Evolutionary conservation across 2,329 filamentous ascomycete species (phyloP), one percentile per base, ranked within the genome.

Genomic region (Ceratocystis variospora): DNA sequence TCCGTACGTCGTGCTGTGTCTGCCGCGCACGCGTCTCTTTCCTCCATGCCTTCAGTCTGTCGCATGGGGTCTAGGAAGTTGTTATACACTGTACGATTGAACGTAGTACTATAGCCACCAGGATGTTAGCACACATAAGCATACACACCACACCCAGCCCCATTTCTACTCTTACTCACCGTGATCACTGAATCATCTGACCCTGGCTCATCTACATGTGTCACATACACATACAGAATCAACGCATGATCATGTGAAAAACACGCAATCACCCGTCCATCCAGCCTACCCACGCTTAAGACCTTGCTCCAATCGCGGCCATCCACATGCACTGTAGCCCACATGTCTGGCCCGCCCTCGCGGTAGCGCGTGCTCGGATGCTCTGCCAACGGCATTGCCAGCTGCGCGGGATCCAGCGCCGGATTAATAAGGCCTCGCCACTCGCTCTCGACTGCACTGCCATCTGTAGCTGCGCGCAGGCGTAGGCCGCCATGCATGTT

Each of bases 301-400:
- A 97, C 93, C 70, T 84, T 85, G 41, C 90, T 90, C 93, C 94
- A 97, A 74, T 99, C 94, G 74, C 86, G 88, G 44, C 91, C 94
- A 76, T 97, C 94, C 28, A 97, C 91, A 64, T 89, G 82, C 45
- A 97, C 93, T 28, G 84, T 90, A 0, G 91, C 90, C 90, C 93
- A 97, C 59, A 85, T 86, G 68, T 90, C 86, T 15, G 91, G 89
- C 15, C 89, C 89, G 22, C 84, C 86, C 64, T 86, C 83, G 70
- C 84, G 85, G 80, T 95, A 93, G 68, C 80, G 81, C 63, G 90
- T 90, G 74, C 87, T 92, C 0, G 92, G 91, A 74, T 96, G 89
- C 68, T 93, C 86, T 65, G 84, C 85, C 6, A 96, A 77, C 19
- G 86, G 84, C 19, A 87, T 83, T 17, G 85, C 81, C 44, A 96